Evolutionary conservation across 2,329 filamentous ascomycete species (phyloP).

Genomic region (Leptoxyphium fumago): DNA sequence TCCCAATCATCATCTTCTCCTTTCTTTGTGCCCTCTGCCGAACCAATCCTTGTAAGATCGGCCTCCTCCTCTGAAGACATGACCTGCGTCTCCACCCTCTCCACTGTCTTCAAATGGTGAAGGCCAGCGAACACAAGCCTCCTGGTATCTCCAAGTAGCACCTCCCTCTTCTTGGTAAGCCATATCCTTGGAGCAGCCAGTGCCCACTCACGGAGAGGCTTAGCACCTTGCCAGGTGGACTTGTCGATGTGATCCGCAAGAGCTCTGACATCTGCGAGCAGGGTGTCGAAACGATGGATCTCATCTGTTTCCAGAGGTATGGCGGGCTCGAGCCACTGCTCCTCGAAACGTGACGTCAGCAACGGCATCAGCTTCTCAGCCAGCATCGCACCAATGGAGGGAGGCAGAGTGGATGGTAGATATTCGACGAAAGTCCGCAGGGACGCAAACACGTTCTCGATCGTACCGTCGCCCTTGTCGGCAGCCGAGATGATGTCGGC

Average conservation of each 20-base stretch:
- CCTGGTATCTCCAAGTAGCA: constrained; percentile 60
- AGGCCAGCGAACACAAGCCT: constrained; percentile 52
- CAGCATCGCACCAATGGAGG: constrained; percentile 37
- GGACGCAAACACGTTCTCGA: constrained; percentile 27
- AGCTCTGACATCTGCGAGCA: constrained; percentile 46
- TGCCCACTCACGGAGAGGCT: constrained; percentile 63
- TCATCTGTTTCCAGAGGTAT: constrained; percentile 62
- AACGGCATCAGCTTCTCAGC: constrained; percentile 56
- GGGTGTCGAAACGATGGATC: constrained; percentile 55
- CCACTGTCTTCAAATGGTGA: constrained; percentile 53
- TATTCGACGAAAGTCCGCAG: constrained; percentile 34
- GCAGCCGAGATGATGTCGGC: constrained; percentile 7
- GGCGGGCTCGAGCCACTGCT: constrained; percentile 57
- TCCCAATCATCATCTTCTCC: constrained; percentile 51
- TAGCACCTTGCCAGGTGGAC: constrained; percentile 46
- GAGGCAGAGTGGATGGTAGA: constrained; percentile 36
- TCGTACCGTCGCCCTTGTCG: constrained; percentile 9
- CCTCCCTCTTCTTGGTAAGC: constrained; percentile 71
- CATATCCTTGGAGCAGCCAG: constrained; percentile 67
- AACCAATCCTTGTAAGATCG: neutral
- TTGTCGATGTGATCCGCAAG: constrained; percentile 51
- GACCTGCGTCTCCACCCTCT: constrained; percentile 71
- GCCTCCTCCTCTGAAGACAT: constrained; percentile 36
- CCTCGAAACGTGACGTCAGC: constrained; percentile 53
- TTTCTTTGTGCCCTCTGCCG: constrained; percentile 12